Conservation (phyloP, 2,329 filamentous ascomycete genomes). For the Pseudogymnoascus verrucosus region DNA sequence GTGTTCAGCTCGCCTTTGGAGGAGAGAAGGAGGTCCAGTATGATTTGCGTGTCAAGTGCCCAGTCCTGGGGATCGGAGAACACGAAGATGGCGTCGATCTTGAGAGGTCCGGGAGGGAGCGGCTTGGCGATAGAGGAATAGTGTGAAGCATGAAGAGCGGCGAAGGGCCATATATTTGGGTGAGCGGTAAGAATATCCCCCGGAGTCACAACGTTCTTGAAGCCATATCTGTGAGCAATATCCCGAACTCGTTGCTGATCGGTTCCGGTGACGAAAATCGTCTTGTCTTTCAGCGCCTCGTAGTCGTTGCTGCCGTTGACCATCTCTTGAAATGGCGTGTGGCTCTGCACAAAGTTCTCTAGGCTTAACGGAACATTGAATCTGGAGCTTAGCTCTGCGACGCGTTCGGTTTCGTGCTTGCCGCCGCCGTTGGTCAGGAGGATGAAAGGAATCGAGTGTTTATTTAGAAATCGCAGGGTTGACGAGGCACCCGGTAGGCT, state of each 20-base stretch:
- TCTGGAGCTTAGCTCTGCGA: conserved; percentile 58
- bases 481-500: conserved; percentile 71
- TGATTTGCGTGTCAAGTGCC: conserved; percentile 80
- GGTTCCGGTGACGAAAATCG: conserved; percentile 67
- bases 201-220: conserved; percentile 74
- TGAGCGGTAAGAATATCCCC: conserved; percentile 72
- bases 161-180: conserved; percentile 77
- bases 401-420: conserved; percentile 67
- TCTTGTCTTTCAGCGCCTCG: conserved; percentile 49
- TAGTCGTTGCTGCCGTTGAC: conserved; percentile 49
- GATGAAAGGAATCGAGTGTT: conserved; percentile 78
- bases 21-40: conserved; percentile 76
- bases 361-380: conserved; percentile 57
- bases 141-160: conserved; percentile 53
- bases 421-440: conserved; percentile 94
- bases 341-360: conserved; percentile 75
- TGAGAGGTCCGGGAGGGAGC: conserved; percentile 51
- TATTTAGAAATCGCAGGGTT: conserved; percentile 64
- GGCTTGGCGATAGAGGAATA: conserved; percentile 52
- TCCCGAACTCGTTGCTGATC: conserved; percentile 41
- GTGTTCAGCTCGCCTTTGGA: conserved; percentile 74
- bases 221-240: conserved; percentile 50
- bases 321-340: conserved; percentile 78
- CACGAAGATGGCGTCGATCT: conserved; percentile 84
- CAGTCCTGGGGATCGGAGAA: conserved; percentile 97